Percentiles rank a stretch among this genome's conserved stretches.
Conservation (phyloP, 768 basidiomycete species). For the Tephrocybe sp. region DNA sequence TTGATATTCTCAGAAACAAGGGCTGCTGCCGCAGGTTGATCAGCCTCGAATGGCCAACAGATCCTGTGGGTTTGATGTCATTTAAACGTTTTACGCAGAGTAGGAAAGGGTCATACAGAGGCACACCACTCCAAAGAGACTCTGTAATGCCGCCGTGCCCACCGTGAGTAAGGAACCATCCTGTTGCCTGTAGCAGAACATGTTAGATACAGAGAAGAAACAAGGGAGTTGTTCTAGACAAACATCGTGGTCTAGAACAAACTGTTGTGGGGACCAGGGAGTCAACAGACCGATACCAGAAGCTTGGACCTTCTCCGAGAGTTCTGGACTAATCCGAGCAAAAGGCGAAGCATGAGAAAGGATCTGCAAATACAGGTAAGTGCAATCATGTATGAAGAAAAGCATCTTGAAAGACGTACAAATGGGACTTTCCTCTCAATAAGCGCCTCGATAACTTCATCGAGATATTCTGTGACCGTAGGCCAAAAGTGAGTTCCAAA, state of each 20-base stretch:
- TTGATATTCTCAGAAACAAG: slow-evolving; percentile 16
- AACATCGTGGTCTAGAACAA: slow-evolving; percentile 19
- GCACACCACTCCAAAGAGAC: slow-evolving; percentile 17
- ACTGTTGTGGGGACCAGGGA: slow-evolving; percentile 20
- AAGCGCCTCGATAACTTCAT: slow-evolving; percentile 14
- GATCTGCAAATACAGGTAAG: slow-evolving; percentile 7
- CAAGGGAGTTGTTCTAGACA: background rate
- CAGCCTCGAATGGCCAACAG: slow-evolving; percentile 20
- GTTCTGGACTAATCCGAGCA: slow-evolving; percentile 4
- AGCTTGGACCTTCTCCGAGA: slow-evolving; percentile 11
- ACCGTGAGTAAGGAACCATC: slow-evolving; percentile 21
- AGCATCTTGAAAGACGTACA: slow-evolving; percentile 7
- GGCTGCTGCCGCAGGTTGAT: slow-evolving; percentile 18
- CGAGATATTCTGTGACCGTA: slow-evolving; percentile 3
- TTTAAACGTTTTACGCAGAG: background rate
- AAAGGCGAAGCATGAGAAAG: slow-evolving; percentile 17
- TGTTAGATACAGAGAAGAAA: too few relatives aligned
- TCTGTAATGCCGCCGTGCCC: slow-evolving; percentile 22
- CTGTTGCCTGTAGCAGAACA: slow-evolving; percentile 15
- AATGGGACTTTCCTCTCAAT: slow-evolving; percentile 19
- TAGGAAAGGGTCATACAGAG: slow-evolving; percentile 15
- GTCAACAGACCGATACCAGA: slow-evolving; percentile 16
- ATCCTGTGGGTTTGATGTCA: slow-evolving; percentile 10
- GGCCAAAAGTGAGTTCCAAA: slow-evolving; percentile 18
- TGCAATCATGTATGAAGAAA: too few relatives aligned